These are phyloP conservation scores for Nicotiana otophora DNA, from an alignment of 257 asterid genomes.

Conservation along the genomic window DNA sequence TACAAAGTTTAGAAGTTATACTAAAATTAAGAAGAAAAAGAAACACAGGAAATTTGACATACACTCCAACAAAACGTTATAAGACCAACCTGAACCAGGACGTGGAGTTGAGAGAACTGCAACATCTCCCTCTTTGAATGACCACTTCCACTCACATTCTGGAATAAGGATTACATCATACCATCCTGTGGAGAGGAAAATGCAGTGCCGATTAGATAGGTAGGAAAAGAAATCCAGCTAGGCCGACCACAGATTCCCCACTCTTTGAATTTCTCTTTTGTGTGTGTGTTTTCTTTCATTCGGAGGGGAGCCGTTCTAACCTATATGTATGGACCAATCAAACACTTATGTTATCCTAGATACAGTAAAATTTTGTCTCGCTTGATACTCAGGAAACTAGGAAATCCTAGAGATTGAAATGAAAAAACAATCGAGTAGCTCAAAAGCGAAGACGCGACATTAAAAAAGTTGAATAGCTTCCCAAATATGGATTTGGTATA, in stretches of 20 bases:
- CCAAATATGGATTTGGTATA: not conserved
- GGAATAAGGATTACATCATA: slow-evolving; percentile 82
- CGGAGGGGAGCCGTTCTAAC: not conserved
- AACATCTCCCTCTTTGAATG: slow-evolving; percentile 96
- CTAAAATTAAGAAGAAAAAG: not conserved
- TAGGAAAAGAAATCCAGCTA: not conserved
- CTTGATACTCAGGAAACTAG: not conserved
- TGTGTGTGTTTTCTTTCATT: not conserved
- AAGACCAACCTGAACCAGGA: slow-evolving; percentile 74
- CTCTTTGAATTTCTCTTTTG: not conserved
- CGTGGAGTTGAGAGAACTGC: slow-evolving; percentile 92
- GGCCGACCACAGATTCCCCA: not conserved
- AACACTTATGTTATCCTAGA: not conserved
- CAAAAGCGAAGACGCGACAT: not conserved
- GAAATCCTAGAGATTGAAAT: not conserved
- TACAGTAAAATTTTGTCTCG: not conserved
- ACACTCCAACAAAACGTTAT: slow-evolving; percentile 1
- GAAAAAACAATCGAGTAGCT: not conserved
- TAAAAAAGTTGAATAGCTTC: not conserved
- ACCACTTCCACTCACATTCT: slow-evolving; percentile 72
- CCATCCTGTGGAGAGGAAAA: slow-evolving; percentile 59
- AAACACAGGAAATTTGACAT: slow-evolving; percentile 6
- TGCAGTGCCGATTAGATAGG: not conserved
- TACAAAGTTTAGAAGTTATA: not conserved
- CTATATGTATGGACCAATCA: not conserved